A percentile compares a stretch with the other conserved stretches of the same genome.
phyloP scores from a whole-genome alignment of 1,284 basidiomycete species.

The Malassezia globosa region DNA sequence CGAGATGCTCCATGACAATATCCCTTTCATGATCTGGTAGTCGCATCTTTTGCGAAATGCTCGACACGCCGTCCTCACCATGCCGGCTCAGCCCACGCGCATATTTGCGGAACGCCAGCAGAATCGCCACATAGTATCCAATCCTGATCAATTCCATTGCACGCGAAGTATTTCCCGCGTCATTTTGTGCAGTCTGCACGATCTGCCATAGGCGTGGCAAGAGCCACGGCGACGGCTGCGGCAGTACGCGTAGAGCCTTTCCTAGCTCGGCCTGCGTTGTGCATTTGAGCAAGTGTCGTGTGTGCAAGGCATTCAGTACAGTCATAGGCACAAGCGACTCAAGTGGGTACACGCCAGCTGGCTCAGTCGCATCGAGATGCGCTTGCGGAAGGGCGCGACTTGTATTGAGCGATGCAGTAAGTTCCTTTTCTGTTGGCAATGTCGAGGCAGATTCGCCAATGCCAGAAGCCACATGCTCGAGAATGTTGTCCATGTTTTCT shows the following conservation, averaged over 20 bases:
- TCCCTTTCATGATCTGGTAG: slow-evolving; percentile 15
- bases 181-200: slow-evolving; percentile 15
- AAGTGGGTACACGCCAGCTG: slow-evolving; percentile 37
- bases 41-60: slow-evolving; percentile 18
- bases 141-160: slow-evolving; percentile 14
- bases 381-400: slow-evolving; percentile 34
- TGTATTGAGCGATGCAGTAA: slow-evolving; percentile 25
- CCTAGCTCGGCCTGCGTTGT: slow-evolving; percentile 6
- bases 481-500: slow-evolving; percentile 35
- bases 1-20: slow-evolving; percentile 20
- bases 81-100: slow-evolving; percentile 4
- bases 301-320: slow-evolving; percentile 22
- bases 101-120: slow-evolving; percentile 17
- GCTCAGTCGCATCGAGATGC: slow-evolving; percentile 33
- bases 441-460: slow-evolving; percentile 29
- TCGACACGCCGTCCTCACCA: slow-evolving; percentile 12
- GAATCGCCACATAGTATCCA: slow-evolving; percentile 20
- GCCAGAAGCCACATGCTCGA: slow-evolving; percentile 32
- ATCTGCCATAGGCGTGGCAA: slow-evolving; percentile 18
- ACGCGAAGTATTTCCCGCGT: background rate
- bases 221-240: slow-evolving; percentile 19
- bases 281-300: slow-evolving; percentile 6
- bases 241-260: slow-evolving; percentile 14
- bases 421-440: slow-evolving; percentile 25
- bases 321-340: slow-evolving; percentile 27